Evolutionary conservation across 2,329 filamentous ascomycete genomes (phyloP).

Genomic region (Colletotrichum filicis): DNA sequence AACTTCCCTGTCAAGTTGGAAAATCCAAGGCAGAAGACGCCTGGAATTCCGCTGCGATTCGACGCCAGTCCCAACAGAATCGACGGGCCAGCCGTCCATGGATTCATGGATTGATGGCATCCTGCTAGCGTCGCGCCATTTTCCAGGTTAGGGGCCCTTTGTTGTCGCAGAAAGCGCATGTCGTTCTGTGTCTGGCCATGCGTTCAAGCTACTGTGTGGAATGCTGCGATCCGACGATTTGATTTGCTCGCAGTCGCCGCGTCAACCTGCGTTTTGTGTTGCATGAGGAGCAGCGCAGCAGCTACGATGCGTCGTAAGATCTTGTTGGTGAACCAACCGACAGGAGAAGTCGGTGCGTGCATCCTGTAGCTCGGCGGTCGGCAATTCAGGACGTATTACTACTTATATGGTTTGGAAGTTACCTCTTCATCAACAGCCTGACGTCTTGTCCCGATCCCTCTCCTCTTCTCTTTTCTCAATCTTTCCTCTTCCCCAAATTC

Average conservation of each 20-base stretch:
- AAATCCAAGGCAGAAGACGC: slow-evolving; percentile 21
- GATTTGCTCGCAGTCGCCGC: slow-evolving; percentile 25
- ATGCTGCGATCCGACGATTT: background rate
- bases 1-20: slow-evolving; percentile 2
- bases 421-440: background rate
- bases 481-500: background rate
- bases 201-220: background rate
- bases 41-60: background rate
- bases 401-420: background rate
- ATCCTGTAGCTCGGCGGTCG: background rate
- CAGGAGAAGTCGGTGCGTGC: background rate
- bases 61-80: slow-evolving; percentile 9
- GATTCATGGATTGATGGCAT: background rate
- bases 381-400: background rate
- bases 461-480: background rate
- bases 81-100: background rate
- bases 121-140: slow-evolving; percentile 19
- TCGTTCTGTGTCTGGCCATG: background rate
- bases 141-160: slow-evolving; percentile 6
- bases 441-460: background rate
- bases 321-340: background rate
- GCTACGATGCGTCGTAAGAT: slow-evolving; percentile 9
- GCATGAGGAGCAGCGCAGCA: background rate
- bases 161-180: background rate
- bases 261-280: slow-evolving; percentile 17